Evolutionary conservation across 2,329 filamentous ascomycete genomes (phyloP).

Genomic region (Penicillium digitatum): DNA sequence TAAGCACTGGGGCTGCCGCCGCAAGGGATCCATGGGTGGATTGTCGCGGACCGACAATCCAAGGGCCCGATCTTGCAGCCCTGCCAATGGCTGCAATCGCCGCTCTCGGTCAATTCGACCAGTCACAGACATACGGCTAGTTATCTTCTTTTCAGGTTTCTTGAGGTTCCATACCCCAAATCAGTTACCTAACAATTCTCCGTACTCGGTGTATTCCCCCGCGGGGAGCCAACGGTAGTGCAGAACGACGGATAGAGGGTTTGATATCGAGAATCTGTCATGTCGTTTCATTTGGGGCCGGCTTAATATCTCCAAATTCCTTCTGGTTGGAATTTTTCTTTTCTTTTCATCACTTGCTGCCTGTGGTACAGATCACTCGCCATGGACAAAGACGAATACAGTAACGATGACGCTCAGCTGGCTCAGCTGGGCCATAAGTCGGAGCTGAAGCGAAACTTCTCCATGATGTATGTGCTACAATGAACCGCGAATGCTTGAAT

Average conservation of each 20-base stretch:
- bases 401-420: constrained; percentile 49
- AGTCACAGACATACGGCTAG: constrained; percentile 9
- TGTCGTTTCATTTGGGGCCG: not conserved
- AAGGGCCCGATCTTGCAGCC: not conserved
- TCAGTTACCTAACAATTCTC: constrained; percentile 23
- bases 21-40: too few relatives aligned
- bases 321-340: not conserved
- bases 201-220: constrained; percentile 7
- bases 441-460: constrained; percentile 57
- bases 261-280: constrained; percentile 15
- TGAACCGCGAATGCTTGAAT: not conserved
- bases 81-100: constrained; percentile 12
- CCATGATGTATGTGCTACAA: constrained; percentile 40
- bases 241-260: constrained; percentile 11
- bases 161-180: constrained; percentile 17
- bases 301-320: constrained; percentile 2
- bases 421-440: constrained; percentile 56
- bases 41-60: too few relatives aligned
- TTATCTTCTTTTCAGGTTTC: constrained; percentile 9
- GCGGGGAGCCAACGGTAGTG: constrained; percentile 8
- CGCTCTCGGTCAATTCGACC: constrained; percentile 12
- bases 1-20: constrained; percentile 15
- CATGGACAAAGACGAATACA: constrained; percentile 15
- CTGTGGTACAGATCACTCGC: constrained; percentile 2
- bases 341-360: constrained; percentile 4